Conservation (phyloP, 805 yeast genomes). For the Dipodascus albidus region DNA sequence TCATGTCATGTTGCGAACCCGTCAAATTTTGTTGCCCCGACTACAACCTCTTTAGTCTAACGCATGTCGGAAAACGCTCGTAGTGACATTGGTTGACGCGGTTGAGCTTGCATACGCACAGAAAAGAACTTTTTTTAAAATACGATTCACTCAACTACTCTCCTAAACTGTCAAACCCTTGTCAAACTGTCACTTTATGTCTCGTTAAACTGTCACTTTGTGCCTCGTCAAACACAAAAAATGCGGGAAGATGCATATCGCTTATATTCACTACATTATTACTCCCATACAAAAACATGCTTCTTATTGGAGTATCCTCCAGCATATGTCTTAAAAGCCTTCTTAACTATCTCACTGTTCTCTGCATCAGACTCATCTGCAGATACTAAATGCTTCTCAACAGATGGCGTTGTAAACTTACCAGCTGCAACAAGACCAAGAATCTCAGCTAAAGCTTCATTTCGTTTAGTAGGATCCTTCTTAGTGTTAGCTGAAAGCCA, state of each 20-base stretch:
- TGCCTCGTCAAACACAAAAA: too few species aligned
- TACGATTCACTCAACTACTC: too few species aligned
- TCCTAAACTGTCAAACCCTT: too few species aligned
- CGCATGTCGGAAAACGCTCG: too few species aligned
- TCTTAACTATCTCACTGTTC: constrained; percentile 31
- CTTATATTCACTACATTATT: neutral
- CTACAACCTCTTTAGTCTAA: too few species aligned
- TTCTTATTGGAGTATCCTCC: constrained; percentile 29
- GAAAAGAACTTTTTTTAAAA: too few species aligned
- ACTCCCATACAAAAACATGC: constrained; percentile 29
- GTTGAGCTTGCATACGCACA: too few species aligned
- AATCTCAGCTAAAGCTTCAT: constrained; percentile 41
- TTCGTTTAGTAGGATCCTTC: constrained; percentile 48
- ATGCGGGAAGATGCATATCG: neutral
- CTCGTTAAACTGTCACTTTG: too few species aligned
- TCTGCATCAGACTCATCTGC: constrained; percentile 31
- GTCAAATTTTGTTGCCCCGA: too few species aligned
- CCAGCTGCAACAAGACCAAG: constrained; percentile 48
- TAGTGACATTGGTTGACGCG: too few species aligned
- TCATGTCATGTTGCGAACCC: too few species aligned
- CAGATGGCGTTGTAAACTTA: constrained; percentile 39
- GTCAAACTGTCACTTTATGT: too few species aligned
- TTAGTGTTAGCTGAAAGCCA: constrained; percentile 75
- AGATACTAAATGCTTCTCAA: constrained; percentile 29
- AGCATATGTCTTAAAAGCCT: constrained; percentile 32